Base-by-base conservation (phyloP, 2,329 filamentous ascomycete genomes). In the Nigrograna mackinnonii region DNA sequence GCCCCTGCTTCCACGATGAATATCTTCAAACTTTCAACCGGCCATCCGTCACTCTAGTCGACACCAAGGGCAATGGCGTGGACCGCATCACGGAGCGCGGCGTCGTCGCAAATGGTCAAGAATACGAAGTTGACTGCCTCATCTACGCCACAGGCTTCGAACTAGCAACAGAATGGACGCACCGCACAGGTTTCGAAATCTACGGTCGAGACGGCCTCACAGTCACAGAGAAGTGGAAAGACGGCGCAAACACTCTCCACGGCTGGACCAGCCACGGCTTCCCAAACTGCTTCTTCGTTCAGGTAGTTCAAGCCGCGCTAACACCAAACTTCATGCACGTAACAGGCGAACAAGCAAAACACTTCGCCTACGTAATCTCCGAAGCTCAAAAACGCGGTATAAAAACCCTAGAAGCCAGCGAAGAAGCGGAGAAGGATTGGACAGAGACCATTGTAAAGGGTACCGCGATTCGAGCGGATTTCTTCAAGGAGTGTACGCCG, bases 11-110 rank as follows among this genome's bases (percentile, higher is more conserved):
- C 62, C 79, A 80, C 61, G 79, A 85, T 52, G 72, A 76, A 4
- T 85, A 83, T 52, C 72, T 86, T 0, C 55, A 70, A 3, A 52
- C 76, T 0, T 86, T 86, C 73, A 87, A 87, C 62, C 58, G 56
- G 21, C 62, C 72, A 0, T 77, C 83, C 51, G 83, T 87, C 3
- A 71, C 73, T 5, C 75, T 87, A 0, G 69, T 86, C 13, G 80
- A 86, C 56, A 85, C 81, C 0, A 63, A 78, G 21, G 79, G 78
- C 4, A 70, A 73, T 46, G 79, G 81, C 5, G 60, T 82, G 3
- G 68, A 75, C 16, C 36, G 39, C n/a, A 43, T 63, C 18, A 64
- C 55, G 5, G 39, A 41, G 58, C n/a, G 56, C 44, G 77, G 78
- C 0, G 55, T 85, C 3, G 63, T 80, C 0, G 73, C 72, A 4